Conservation (phyloP, 2,329 filamentous ascomycete species). For the Trematosphaeria pertusa region DNA sequence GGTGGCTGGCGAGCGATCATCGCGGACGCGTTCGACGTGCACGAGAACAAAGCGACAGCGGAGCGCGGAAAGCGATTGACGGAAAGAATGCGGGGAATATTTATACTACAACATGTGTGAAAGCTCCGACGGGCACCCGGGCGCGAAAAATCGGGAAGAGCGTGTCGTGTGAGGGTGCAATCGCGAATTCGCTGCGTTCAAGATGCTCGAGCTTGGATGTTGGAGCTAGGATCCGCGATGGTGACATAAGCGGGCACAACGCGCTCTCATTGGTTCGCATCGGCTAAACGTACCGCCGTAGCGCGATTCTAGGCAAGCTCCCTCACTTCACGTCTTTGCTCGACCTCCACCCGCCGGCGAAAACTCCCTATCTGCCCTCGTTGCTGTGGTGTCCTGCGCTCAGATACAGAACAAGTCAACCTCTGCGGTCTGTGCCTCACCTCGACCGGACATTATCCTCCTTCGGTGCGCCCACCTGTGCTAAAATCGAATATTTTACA, state of each 20-base stretch:
- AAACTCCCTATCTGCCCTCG: conserved; percentile 33
- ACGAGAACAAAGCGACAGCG: conserved; percentile 14
- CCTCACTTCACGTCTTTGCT: conserved; percentile 34
- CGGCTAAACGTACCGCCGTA: conserved; percentile 25
- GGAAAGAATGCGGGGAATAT: not conserved
- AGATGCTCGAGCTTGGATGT: conserved; percentile 31
- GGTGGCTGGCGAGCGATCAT: conserved; percentile 47
- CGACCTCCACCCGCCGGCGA: conserved; percentile 26
- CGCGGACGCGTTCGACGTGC: conserved; percentile 42
- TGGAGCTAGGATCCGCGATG: conserved; percentile 18
- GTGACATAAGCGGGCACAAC: conserved; percentile 25
- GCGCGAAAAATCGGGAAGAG: conserved; percentile 23
- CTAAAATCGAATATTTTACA: conserved; percentile 18
- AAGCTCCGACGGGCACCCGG: conserved; percentile 20
- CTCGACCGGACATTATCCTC: conserved; percentile 18
- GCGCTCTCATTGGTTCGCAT: conserved; percentile 32
- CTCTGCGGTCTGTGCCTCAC: conserved; percentile 28
- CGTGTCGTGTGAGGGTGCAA: conserved; percentile 18
- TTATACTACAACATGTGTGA: conserved; percentile 5
- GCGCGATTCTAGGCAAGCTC: conserved; percentile 20
- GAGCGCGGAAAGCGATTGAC: conserved; percentile 16
- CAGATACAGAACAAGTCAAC: conserved; percentile 26
- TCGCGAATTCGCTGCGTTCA: conserved; percentile 21
- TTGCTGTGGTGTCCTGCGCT: conserved; percentile 36
- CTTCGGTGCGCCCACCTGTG: conserved; percentile 15